Evolutionary conservation across 1,284 basidiomycete genomes (phyloP), one percentile per base, ranked within the genome.

Genomic region (Malassezia restricta): DNA sequence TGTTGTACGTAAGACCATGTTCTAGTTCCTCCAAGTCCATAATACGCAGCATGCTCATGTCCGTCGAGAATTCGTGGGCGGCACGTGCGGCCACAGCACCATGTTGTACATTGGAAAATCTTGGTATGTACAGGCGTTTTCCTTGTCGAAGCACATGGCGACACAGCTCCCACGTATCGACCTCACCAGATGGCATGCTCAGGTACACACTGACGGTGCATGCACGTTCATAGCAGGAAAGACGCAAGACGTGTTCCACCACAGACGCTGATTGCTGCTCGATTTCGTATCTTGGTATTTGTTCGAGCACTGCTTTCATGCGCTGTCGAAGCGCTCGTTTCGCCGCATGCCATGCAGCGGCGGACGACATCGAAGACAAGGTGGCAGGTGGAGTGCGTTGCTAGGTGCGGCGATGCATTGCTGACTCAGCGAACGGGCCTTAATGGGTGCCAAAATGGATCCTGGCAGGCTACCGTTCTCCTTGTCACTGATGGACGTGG

Each of bases 31-130:
- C 74, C 31, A 72, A 71, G 49, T 63, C 58, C 2, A 53, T 53
- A 14, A 76, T 51, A 14, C 66, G 57, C 8, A 76, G 59, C 75
- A 76, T 75, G 41, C 66, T 46, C 75, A 76, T 76, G 29, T 66
- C 64, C 11, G 33, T 35, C 9, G 65, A 61, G 38, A 71, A 70
- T 49, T 56, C n/a, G 29, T 50, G 57, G 3, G 56, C 37, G 5
- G 57, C 37, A 4, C 54, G 59, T 11, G 24, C 43, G 6, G 62
- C 56, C 8, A 42, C 37, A 1, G 54, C 62, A 0, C 62, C 57
- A 6, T 54, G 51, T 15, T 59, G 50, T 5, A 66, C 54, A 11
- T 65, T 58, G 6, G 72, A 72, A 41, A 74, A 75, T 32, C 67
- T 65, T 1, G 75, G 75, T 11, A 76, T 63, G 48, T 72, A 76